Evolutionary conservation across 768 basidiomycete species (phyloP), one percentile per base, ranked within the genome.

Genomic region (Pulveroboletus sp.): DNA sequence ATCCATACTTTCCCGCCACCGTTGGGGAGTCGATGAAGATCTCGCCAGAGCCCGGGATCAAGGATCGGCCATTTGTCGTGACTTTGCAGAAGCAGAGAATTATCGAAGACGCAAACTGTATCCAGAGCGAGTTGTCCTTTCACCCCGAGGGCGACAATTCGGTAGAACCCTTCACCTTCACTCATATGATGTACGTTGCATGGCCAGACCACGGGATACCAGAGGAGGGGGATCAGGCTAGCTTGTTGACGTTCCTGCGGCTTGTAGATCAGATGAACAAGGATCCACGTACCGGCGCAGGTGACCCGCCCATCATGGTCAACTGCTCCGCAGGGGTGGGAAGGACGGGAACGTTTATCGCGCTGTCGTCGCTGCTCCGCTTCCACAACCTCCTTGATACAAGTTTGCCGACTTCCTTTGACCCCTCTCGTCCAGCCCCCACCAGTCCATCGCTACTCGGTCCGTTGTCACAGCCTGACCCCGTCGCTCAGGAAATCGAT

Each of bases 181-280:
- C 77, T 42, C 90, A 92, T 62, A 56, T 92, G 66, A 65, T 90
- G 31, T 92, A 84, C 60, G 69, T 73, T 17, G 81, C 83, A 3
- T 93, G 90, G 90, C 90, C 90, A 14, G 90, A 93, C 65, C 82
- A 89, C 57, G 86, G 89, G 26, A 80, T 92, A n/a, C 90, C 90
- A 9, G 64, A 75, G 36, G 72, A 71, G 32, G 72, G 79, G 49
- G 80, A 89, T 52, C 77, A 76, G 37, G 71, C 69, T n/a, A 78
- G 76, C 37, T 69, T 91, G 14, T 66, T 89, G 26, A 68, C 69
- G 21, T 90, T 91, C 61, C 55, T 83, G 39, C 73, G 71, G 8
- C 75, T 86, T n/a, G 86, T 84, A 24, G 84, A 89, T 57, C 61
- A 58, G 7, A 69, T 73, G 39, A 90, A 90, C 66, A 77, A 75